Percentiles rank a stretch among this genome's conserved stretches.
Evolutionary conservation across 108 stramenopile genomes (phyloP).

Genomic region (Fistulifera solaris): DNA sequence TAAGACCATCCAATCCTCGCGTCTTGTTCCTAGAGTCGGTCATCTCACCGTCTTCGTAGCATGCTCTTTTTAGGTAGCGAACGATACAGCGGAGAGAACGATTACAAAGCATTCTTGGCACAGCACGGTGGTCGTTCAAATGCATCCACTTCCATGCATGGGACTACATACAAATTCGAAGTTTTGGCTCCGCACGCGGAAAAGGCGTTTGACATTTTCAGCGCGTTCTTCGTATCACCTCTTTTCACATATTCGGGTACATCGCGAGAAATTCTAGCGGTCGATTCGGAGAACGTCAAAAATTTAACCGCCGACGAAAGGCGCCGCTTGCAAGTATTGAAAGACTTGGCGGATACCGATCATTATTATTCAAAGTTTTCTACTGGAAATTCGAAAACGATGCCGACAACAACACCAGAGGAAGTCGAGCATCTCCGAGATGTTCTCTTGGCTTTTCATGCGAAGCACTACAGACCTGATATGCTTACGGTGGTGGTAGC

Average conservation of each 20-base stretch:
- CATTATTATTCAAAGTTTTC: conserved; percentile 82
- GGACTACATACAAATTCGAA: conserved; percentile 82
- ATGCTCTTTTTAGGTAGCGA: conserved; percentile 65
- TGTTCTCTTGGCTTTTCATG: conserved; percentile 72
- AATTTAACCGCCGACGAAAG: conserved; percentile 69
- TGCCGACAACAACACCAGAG: conserved; percentile 42
- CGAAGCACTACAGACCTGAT: conserved; percentile 67
- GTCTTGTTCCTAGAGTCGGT: conserved; percentile 45
- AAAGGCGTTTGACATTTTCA: conserved; percentile 72
- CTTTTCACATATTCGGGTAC: conserved; percentile 71
- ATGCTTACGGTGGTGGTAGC: conserved; percentile 70
- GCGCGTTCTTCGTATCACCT: conserved; percentile 69
- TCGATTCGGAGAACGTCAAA: conserved; percentile 85
- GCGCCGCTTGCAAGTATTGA: conserved; percentile 72
- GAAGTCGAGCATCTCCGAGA: conserved; percentile 43
- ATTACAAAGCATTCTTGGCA: conserved; percentile 67
- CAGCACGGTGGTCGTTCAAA: conserved; percentile 75
- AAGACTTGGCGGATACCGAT: conserved; percentile 44
- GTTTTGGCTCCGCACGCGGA: conserved; percentile 66
- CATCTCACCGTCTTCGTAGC: neutral
- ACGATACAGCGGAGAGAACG: conserved; percentile 68
- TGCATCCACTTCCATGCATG: conserved; percentile 76
- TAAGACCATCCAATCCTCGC: conserved; percentile 4
- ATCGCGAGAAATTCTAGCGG: conserved; percentile 73
- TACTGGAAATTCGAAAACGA: conserved; percentile 66